Evolutionary conservation across 1,284 basidiomycete genomes (phyloP), one percentile per base, ranked within the genome.

Genomic region (Moesziomyces sp.): DNA sequence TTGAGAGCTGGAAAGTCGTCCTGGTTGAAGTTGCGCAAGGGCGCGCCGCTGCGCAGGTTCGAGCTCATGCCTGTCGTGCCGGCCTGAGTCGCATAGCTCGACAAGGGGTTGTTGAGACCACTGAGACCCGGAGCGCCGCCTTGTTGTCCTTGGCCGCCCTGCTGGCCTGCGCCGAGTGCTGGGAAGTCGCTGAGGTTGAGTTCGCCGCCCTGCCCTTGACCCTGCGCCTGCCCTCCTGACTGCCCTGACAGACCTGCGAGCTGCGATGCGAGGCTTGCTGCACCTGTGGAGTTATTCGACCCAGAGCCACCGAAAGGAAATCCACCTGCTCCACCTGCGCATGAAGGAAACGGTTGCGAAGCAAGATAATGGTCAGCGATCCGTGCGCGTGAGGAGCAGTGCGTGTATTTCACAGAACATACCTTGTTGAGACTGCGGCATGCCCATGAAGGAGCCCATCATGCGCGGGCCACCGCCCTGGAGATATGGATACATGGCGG

Each of bases 1-100:
- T 77, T 78, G 43, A 83, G 56, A 14, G 81, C 78, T n/a, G 80
- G 80, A 40, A 82, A 83, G 60, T 83, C 81, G 53, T 82, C 81
- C 50, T 75, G 77, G 35, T 67, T 70, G 68, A 80, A 80, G 30
- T 76, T 63, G 11, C 74, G 62, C 44, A 69, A 47, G 7, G 75
- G 67, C 19, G 68, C 68, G 13, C 68, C 68, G 45, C 68, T 64
- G 21, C 73, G 58, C 24, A 70, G 64, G 3, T 58, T 52, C n/a
- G 72, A 56, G 11, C 60, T 47, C 7, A 75, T 59, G 10, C 68
- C 68, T 8, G 58, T 72, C 0, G 73, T 74, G 7, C 77, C 78
- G 9, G 76, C 77, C 56, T 81, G 79, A 19, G 63, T 77, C 46
- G 79, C 79, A 47, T 81, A 80, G 46, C 76, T 71, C 38, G 71